phyloP scores from a whole-genome alignment of 179 eudicot species.

The Heliamphora pulchella region DNA sequence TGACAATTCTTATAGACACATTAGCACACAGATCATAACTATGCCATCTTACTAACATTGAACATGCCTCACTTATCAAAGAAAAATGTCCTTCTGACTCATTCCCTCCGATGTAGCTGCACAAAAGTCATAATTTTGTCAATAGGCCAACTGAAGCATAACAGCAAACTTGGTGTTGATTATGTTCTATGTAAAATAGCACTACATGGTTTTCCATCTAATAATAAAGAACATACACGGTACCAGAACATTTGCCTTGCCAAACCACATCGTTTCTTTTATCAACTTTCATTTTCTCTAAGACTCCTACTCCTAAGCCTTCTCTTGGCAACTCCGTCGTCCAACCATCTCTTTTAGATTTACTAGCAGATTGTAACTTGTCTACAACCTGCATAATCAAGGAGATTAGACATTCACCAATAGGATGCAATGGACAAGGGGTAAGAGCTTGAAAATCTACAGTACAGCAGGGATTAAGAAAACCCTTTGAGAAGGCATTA shows the following conservation, averaged over 20 bases:
- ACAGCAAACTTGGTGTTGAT: not conserved
- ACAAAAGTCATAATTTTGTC: constrained; percentile 22
- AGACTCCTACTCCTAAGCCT: constrained; percentile 56
- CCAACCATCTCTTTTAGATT: constrained; percentile 77
- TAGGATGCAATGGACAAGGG: not conserved
- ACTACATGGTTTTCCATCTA: not conserved
- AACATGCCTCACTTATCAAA: constrained; percentile 87
- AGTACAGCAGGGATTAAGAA: not conserved
- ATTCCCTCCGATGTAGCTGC: constrained; percentile 88
- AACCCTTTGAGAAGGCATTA: not conserved
- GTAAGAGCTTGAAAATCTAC: not conserved
- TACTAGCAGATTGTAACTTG: constrained; percentile 68
- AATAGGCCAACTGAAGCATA: not conserved
- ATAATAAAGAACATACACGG: constrained; percentile 65
- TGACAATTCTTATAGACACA: not conserved
- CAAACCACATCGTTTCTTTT: constrained; percentile 71
- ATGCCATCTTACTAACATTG: constrained; percentile 64
- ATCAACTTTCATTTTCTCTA: constrained; percentile 61
- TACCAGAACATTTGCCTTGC: constrained; percentile 99
- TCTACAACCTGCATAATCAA: constrained; percentile 60
- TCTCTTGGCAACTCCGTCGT: constrained; percentile 57
- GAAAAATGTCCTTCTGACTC: constrained; percentile 89
- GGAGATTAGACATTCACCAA: not conserved
- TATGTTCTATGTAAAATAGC: not conserved
- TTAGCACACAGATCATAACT: not conserved